A percentile compares a stretch with the other conserved stretches of the same genome.
Evolutionary conservation across 129 eudicot genomes (phyloP).

Genomic region (Escallonia herrerae): DNA sequence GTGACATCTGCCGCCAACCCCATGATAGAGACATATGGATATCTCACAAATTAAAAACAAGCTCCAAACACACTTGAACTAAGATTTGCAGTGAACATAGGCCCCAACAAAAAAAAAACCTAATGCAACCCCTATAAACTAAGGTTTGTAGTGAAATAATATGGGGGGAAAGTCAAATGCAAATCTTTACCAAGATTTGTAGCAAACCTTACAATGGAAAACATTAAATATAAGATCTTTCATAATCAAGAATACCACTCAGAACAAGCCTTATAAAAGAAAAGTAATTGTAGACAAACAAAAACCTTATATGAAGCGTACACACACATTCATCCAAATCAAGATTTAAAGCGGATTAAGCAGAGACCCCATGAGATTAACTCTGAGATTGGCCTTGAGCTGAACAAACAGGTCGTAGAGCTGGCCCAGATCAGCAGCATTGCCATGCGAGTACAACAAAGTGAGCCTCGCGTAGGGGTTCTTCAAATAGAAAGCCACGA

Average conservation of each 20-base stretch:
- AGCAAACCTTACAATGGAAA: no score
- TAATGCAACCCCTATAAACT: no score
- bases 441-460: conserved; percentile 83
- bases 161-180: no score
- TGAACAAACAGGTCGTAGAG: conserved; percentile 94
- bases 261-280: neutral
- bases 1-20: conserved; percentile 30
- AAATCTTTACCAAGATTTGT: no score
- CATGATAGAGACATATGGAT: conserved; percentile 22
- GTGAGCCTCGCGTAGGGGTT: conserved; percentile 85
- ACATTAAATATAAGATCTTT: no score
- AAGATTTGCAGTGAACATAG: no score
- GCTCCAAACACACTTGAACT: no score
- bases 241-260: no score
- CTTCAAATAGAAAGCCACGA: conserved; percentile 75
- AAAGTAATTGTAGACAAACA: neutral
- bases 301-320: neutral
- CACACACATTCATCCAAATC: conserved; percentile 9
- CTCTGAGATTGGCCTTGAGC: conserved; percentile 96
- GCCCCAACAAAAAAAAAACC: no score
- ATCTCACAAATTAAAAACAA: conserved; percentile 20
- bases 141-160: no score
- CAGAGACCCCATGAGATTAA: conserved; percentile 85
- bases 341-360: conserved; percentile 9
- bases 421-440: conserved; percentile 98